Conservation (phyloP, 441 rosid species). For the Erodium trifolium region DNA sequence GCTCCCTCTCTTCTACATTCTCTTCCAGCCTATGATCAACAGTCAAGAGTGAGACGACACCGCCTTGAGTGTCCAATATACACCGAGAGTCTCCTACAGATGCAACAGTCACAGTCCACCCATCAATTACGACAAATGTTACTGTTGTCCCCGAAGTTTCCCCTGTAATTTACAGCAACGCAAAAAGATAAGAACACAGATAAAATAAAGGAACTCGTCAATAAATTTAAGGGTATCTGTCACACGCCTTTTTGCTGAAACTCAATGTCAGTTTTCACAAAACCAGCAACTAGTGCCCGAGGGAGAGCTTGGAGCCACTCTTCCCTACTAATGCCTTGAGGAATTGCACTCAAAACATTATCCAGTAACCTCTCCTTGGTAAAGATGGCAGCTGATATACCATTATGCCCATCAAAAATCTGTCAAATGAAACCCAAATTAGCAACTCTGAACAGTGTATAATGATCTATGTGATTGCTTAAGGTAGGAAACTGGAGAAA, state of each 20-base stretch:
- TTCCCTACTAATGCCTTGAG: conserved; percentile 57
- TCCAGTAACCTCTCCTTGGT: conserved; percentile 61
- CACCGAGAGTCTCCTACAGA: conserved; percentile 93
- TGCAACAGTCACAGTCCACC: conserved; percentile 88
- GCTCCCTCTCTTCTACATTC: conserved; percentile 77
- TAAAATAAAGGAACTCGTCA: conserved; percentile 3
- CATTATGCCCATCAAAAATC: conserved; percentile 89
- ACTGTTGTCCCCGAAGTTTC: conserved; percentile 92
- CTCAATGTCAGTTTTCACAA: conserved; percentile 86
- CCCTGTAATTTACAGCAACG: conserved; percentile 32
- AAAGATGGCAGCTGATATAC: conserved; percentile 78
- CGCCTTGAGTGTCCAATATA: conserved; percentile 62
- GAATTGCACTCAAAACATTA: conserved; percentile 67
- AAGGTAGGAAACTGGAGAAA: conserved; percentile 6
- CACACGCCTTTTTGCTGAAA: conserved; percentile 87
- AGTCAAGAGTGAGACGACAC: conserved; percentile 52
- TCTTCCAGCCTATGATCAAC: conserved; percentile 89
- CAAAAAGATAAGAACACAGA: conserved; percentile 6
- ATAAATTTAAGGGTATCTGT: too few relatives aligned
- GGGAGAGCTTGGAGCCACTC: conserved; percentile 87
- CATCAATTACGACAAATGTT: conserved; percentile 77
- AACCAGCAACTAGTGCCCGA: conserved; percentile 86
- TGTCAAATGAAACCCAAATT: conserved; percentile 24
- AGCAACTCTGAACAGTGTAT: background rate
- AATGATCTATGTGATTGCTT: background rate